Conservation (phyloP, 2,329 filamentous ascomycete genomes). For the Septoria linicola region DNA sequence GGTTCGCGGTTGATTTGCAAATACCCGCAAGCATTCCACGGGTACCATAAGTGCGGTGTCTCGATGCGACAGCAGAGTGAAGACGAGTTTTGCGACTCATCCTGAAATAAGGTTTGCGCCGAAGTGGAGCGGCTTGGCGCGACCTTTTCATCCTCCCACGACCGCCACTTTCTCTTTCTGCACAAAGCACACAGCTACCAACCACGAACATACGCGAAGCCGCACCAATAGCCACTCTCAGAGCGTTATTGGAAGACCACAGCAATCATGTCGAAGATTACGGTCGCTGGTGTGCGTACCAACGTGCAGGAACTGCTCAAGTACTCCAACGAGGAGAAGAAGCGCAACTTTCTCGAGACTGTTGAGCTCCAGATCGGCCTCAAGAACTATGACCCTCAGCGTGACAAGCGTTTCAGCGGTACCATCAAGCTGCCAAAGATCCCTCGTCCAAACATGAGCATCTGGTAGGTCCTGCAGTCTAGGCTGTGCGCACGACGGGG, state of each 20-base stretch:
- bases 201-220: conserved; percentile 37
- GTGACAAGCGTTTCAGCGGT: conserved; percentile 99
- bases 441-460: conserved; percentile 85
- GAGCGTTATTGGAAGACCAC: conserved; percentile 51
- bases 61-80: no score
- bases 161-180: conserved; percentile 16
- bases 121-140: no score
- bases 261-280: conserved; percentile 74
- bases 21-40: no score
- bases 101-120: no score
- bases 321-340: conserved; percentile 62
- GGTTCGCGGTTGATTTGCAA: background rate
- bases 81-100: no score
- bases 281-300: conserved; percentile 86
- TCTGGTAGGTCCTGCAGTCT: conserved; percentile 59
- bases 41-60: no score
- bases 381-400: conserved; percentile 97
- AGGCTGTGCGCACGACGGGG: background rate
- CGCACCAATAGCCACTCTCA: conserved; percentile 36
- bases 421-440: conserved; percentile 93
- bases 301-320: conserved; percentile 92
- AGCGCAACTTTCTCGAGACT: conserved; percentile 47
- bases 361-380: conserved; percentile 83
- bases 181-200: conserved; percentile 21
- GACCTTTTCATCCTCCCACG: no score